Evolutionary conservation across 805 yeast species (phyloP), one percentile per base, ranked within the genome.

Genomic region (Ogataea ramenticola): DNA sequence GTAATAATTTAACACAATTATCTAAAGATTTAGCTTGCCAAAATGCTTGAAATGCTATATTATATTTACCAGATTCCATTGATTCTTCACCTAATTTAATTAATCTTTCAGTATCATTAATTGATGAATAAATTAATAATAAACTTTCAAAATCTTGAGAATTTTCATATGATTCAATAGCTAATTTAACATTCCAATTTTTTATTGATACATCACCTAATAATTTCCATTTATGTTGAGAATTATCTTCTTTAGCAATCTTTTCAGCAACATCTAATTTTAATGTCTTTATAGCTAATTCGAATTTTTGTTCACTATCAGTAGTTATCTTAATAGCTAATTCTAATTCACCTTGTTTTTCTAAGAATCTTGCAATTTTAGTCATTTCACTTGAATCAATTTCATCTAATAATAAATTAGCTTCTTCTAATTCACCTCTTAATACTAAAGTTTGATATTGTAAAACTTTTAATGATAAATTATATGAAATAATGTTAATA

Each of bases 381-480:
- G 80, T 72, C 55, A 80, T 67, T 54, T 86, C 88, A 35, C 77
- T 74, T 50, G 76, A 77, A 49, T 80, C 83, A 49, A 81, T 75
- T 42, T 72, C 77, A 20, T 85, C 77, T 47, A 82, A 64, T 45
- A 85, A 68, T 51, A 75, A 76, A 46, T 78, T 81, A 8, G 95
- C 88, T 51, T 80, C 84, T 50, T 89, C 96, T 53, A 90, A 67
- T 60, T 95, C 98, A 41, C 97, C 97, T 61, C 99, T 82, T 65
- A 91, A 74, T 3, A 91, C 96, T 45, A 90, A 79, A 1, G 99
- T 93, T 71, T 93, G 98, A 68, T 89, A 90, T 69, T 91, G 98
- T 51, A 93, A 74, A 4, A 93, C 96, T 10, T 89, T 78, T 31
- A 91, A 67, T 31, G 96, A 86, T 42, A 93, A 74, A 57, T 74